These are phyloP conservation scores for Podila verticillata DNA, from an alignment of 192 early-diverging fungal genomes.

Conservation along the genomic window DNA sequence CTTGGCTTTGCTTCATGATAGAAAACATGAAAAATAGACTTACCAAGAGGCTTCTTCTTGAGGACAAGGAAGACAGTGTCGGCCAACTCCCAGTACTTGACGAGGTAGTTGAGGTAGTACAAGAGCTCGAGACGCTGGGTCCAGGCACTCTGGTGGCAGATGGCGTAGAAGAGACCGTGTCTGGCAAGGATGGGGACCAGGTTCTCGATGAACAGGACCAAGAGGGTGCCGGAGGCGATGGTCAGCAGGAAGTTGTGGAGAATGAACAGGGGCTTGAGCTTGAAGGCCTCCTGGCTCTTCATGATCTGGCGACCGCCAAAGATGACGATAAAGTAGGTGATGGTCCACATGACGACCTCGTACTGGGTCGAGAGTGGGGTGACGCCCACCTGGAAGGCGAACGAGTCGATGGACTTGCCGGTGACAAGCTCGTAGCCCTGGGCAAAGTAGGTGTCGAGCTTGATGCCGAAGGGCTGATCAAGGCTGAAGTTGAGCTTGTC, in stretches of 20 bases:
- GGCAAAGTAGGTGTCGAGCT: conserved; percentile 61
- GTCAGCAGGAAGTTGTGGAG: conserved; percentile 86
- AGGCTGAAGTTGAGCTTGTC: conserved; percentile 55
- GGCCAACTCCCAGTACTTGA: conserved; percentile 90
- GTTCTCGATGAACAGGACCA: conserved; percentile 81
- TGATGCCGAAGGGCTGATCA: conserved; percentile 67
- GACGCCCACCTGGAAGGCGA: conserved; percentile 57
- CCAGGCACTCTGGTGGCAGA: conserved; percentile 77
- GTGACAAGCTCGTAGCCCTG: conserved; percentile 54
- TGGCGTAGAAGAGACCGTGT: conserved; percentile 75
- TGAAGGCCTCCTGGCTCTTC: conserved; percentile 71
- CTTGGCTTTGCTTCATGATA: too few relatives aligned
- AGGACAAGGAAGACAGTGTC: conserved; percentile 90
- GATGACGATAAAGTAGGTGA: conserved; percentile 80
- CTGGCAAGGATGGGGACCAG: conserved; percentile 73
- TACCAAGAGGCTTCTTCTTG: conserved; percentile 84
- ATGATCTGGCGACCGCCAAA: conserved; percentile 82
- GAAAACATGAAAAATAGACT: conserved; percentile 10
- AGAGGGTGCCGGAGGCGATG: conserved; percentile 70
- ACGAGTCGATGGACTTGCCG: conserved; percentile 54
- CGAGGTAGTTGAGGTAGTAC: conserved; percentile 93
- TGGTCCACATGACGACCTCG: conserved; percentile 58
- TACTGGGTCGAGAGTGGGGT: conserved; percentile 60
- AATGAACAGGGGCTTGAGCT: conserved; percentile 77
- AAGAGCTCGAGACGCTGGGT: conserved; percentile 82